These are phyloP conservation scores for Rhizopus sp. DNA, from an alignment of 371 early-diverging fungal genomes.

Conservation along the genomic window DNA sequence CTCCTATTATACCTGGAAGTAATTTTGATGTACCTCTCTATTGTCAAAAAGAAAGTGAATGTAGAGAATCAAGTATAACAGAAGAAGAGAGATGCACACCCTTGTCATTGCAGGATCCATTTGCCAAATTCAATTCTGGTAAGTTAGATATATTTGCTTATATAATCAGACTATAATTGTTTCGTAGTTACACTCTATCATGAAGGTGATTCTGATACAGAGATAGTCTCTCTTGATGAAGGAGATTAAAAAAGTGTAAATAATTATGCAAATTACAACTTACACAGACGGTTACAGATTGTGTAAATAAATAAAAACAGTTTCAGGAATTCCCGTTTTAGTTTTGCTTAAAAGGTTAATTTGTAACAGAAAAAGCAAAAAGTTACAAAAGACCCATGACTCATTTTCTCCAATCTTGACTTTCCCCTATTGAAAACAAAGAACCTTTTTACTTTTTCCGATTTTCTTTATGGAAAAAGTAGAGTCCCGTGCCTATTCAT, in stretches of 20 bases:
- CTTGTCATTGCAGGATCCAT: constrained; percentile 41
- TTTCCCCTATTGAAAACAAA: no score
- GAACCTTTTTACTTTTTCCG: no score
- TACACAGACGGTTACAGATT: neutral
- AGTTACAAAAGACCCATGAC: no score
- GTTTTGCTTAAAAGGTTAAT: no score
- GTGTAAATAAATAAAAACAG: neutral
- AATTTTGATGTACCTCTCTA: neutral
- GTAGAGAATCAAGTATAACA: constrained; percentile 4
- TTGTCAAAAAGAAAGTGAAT: constrained; percentile 8
- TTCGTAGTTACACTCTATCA: constrained; percentile 57
- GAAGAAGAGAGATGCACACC: neutral
- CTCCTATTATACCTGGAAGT: constrained; percentile 86
- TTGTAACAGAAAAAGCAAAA: no score
- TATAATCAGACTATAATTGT: constrained; percentile 1
- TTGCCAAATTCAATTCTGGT: constrained; percentile 66
- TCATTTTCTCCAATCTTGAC: no score
- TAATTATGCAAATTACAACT: neutral
- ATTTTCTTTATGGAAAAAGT: no score
- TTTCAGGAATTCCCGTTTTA: neutral
- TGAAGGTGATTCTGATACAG: constrained; percentile 58
- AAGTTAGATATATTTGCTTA: neutral
- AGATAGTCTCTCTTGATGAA: constrained; percentile 19
- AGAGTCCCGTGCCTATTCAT: no score
- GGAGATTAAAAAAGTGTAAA: constrained; percentile 8